Evolutionary conservation across 2,329 filamentous ascomycete species (phyloP), one percentile per base, ranked within the genome.

Genomic region (Sporothrix curviconia): DNA sequence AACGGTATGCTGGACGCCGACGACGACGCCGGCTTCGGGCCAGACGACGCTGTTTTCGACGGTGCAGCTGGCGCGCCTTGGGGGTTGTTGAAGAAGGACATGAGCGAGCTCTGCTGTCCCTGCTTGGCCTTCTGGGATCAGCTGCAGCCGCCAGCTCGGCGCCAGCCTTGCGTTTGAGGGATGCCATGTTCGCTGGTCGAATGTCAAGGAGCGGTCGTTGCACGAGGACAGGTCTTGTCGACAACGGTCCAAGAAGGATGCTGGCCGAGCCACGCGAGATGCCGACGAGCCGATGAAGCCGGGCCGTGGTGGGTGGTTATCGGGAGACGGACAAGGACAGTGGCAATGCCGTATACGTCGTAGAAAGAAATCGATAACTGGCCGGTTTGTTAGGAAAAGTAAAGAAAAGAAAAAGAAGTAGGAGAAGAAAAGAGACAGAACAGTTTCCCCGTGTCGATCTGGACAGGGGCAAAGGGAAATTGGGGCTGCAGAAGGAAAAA

Each of bases 31-130:
- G 55, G 64, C 14, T 64, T 55, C 11, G 65, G 54, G 40, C 1
- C 67, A 24, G 66, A 43, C 12, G 62, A 34, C 12, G 25, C 8
- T 22, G 11, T 9, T 19, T 14, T 34, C 14, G 47, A 7, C 11
- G 37, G 15, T 3, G 54, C 12, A 14, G 32, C 25, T 12, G 25
- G 9, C 12, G 36, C 40, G 17, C 40, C 22, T 30, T 89, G 6
- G 90, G 85, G 17, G 82, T 77, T 14, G 84, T 36, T 82, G 67
- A 99, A 97, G 78, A 97, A 97, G 15, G 90, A 89, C 28, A 86
- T 92, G 68, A 99, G 95, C 74, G 80, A 91, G 61, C 79, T 83
- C 79, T 91, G 61, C 78, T 55, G 56, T 5, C 43, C 17, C 36
- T 50, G 83, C 67, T 94, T 90, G 59, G 84, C 69, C 70, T 91